Percentiles rank a stretch among this genome's conserved stretches.
Conservation (phyloP, 2,329 filamentous ascomycete genomes). For the Dactylella cylindrospora region DNA sequence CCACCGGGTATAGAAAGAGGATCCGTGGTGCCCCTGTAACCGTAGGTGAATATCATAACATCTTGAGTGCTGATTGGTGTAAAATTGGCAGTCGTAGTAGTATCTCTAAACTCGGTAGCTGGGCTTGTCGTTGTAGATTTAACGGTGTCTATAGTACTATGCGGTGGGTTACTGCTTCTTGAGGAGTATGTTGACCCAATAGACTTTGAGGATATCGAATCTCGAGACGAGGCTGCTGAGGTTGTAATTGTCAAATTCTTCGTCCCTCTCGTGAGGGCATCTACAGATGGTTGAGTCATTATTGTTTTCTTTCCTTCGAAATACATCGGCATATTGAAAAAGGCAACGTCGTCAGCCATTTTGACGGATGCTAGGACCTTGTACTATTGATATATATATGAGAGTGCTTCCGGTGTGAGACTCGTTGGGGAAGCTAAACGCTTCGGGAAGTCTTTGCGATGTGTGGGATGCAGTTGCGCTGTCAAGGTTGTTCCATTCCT, state of each 20-base stretch:
- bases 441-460: too few relatives aligned
- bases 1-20: slow-evolving; percentile 32
- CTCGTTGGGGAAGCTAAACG: too few relatives aligned
- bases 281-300: slow-evolving; percentile 15
- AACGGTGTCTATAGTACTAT: slow-evolving; percentile 4
- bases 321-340: slow-evolving; percentile 42
- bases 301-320: slow-evolving; percentile 38
- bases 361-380: too few relatives aligned
- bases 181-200: slow-evolving; percentile 25
- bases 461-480: too few relatives aligned
- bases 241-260: slow-evolving; percentile 21
- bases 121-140: slow-evolving; percentile 18
- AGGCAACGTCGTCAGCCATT: neutral
- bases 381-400: too few relatives aligned
- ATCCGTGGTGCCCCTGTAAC: slow-evolving; percentile 31
- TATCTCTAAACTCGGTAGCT: slow-evolving; percentile 24
- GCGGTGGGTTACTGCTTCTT: slow-evolving; percentile 26
- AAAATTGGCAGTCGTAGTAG: slow-evolving; percentile 23
- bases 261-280: slow-evolving; percentile 14
- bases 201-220: slow-evolving; percentile 29
- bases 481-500: too few relatives aligned
- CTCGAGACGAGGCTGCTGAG: slow-evolving; percentile 27
- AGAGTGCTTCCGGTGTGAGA: too few relatives aligned
- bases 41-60: slow-evolving; percentile 43
- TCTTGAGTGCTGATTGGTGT: slow-evolving; percentile 41